Evolutionary conservation across 805 yeast species (phyloP).

Genomic region (Lipomyces sp.): DNA sequence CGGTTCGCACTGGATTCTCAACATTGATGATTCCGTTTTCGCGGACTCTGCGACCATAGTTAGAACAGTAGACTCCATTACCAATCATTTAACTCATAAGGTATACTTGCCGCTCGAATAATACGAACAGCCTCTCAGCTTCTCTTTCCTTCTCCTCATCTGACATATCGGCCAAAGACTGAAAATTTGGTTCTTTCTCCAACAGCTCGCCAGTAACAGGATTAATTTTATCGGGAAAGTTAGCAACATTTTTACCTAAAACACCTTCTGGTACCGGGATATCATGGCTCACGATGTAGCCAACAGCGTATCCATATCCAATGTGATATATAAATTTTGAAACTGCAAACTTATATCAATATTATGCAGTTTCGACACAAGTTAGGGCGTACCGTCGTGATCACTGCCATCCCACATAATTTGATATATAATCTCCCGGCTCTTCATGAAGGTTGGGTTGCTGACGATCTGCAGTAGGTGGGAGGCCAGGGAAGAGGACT

Average conservation of each 20-base stretch:
- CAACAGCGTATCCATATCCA: constrained; percentile 43
- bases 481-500: constrained; percentile 34
- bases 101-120: constrained; percentile 47
- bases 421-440: constrained; percentile 35
- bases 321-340: constrained; percentile 38
- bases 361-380: not conserved
- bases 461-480: constrained; percentile 36
- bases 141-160: constrained; percentile 52
- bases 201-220: constrained; percentile 43
- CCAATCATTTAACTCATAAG: not conserved
- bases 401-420: constrained; percentile 39
- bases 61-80: not conserved
- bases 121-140: constrained; percentile 51
- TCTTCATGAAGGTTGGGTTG: constrained; percentile 34
- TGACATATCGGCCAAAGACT: constrained; percentile 43
- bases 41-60: constrained; percentile 22
- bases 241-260: constrained; percentile 5
- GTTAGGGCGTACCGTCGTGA: constrained; percentile 27
- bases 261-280: constrained; percentile 32
- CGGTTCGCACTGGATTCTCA: constrained; percentile 50
- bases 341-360: constrained; percentile 14
- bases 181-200: constrained; percentile 13
- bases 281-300: constrained; percentile 39
- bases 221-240: constrained; percentile 22
- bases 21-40: constrained; percentile 48